Percentiles rank a stretch among this genome's conserved stretches.
Evolutionary conservation across 805 yeast genomes (phyloP).

Genomic region (Priceomyces melissophilus): DNA sequence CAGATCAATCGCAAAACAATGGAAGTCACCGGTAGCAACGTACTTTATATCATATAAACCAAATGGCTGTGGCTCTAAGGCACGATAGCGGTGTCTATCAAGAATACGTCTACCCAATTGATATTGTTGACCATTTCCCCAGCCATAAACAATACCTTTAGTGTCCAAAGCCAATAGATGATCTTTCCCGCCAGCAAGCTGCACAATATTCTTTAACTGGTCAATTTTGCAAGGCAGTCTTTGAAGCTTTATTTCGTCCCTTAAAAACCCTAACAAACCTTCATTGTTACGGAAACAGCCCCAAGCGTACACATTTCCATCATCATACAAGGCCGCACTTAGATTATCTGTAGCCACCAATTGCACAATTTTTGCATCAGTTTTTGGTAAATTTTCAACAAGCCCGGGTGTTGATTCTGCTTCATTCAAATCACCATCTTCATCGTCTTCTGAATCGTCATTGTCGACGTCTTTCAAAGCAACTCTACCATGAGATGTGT

Average conservation of each 20-base stretch:
- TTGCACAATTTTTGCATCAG: constrained; percentile 57
- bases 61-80: constrained; percentile 77
- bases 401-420: constrained; percentile 83
- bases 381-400: constrained; percentile 62
- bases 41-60: constrained; percentile 75
- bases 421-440: constrained; percentile 84
- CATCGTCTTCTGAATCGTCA: constrained; percentile 46
- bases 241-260: constrained; percentile 57
- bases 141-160: constrained; percentile 84
- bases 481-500: constrained; percentile 61
- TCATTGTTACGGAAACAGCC: constrained; percentile 95
- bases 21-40: constrained; percentile 93
- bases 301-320: constrained; percentile 95
- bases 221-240: constrained; percentile 60
- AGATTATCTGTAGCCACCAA: constrained; percentile 90
- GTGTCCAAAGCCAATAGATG: constrained; percentile 81
- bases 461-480: constrained; percentile 65
- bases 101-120: constrained; percentile 85
- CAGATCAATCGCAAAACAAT: constrained; percentile 84
- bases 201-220: constrained; percentile 65
- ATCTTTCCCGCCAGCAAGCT: constrained; percentile 89
- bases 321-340: constrained; percentile 72
- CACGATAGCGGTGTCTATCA: constrained; percentile 71
- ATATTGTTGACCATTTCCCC: constrained; percentile 96
- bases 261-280: constrained; percentile 82